Evolutionary conservation across 2,329 filamentous ascomycete species (phyloP), one percentile per base, ranked within the genome.

Genomic region (Claviceps pazoutovae): DNA sequence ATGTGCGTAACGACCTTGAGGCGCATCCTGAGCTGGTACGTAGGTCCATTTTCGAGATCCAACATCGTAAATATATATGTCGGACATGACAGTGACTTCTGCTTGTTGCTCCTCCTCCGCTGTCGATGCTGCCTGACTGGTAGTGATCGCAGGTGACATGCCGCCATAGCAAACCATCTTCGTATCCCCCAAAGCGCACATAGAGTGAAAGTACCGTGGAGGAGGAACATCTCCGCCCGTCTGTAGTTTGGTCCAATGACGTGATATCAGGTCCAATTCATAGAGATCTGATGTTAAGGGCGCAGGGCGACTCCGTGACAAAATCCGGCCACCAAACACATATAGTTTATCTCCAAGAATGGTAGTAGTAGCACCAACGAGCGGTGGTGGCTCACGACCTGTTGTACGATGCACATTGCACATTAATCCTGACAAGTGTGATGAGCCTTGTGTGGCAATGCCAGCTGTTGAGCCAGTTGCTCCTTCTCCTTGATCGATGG

Each of bases 141-240:
- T 71, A 4, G 42, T 54, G 8, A 46, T 41, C 11, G 82, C 79
- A 1, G 91, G 90, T 9, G 91, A 96, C 93, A 98, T 98, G 59
- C 93, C 93, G 53, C 93, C 93, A 67, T 97, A 98, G 68, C 91
- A 97, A 3, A 98, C 91, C 66, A 98, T 76, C 67, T 97, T 98
- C 2, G 88, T 91, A 64, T 97, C 93, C 21, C 93, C 93, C 2
- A 98, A 71, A 1, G 88, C 79, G 65, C 93, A 98, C 66, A 97
- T 86, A 57, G 89, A 97, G 71, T 98, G 93, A 58, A 98, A 98
- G 66, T 98, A 98, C 55, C 93, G 80, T 8, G 93, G 88, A 2
- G 89, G 86, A 1, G 93, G 93, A 39, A 94, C 73, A 60, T 97
- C 89, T 45, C 93, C 93, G 30, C 74, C 77, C 0, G 87, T 83